Percentiles rank a stretch among this genome's conserved stretches.
phyloP scores from a whole-genome alignment of 108 stramenopile genomes.

The Fragilariopsis cylindrus region DNA sequence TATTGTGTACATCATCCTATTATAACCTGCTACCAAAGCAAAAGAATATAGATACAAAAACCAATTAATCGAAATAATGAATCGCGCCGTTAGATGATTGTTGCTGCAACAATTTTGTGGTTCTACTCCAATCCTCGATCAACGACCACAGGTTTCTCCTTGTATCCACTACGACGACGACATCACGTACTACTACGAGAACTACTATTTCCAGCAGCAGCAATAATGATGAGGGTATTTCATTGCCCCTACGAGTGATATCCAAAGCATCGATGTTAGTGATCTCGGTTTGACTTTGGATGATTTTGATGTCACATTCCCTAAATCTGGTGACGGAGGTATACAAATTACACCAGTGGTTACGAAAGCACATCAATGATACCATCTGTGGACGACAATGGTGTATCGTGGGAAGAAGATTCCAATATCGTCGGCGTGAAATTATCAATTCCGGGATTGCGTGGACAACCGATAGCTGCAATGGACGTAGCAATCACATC shows the following conservation, averaged over 20 bases:
- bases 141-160: too few relatives aligned
- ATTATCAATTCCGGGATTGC: conserved; percentile 49
- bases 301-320: conserved; percentile 43
- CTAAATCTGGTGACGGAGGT: conserved; percentile 26
- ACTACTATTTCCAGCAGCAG: background rate
- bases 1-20: too few relatives aligned
- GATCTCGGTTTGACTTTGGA: conserved; percentile 54
- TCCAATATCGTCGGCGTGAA: conserved; percentile 39
- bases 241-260: background rate
- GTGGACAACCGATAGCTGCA: conserved; percentile 49
- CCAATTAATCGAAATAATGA: too few relatives aligned
- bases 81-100: too few relatives aligned
- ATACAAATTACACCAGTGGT: conserved; percentile 31
- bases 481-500: conserved; percentile 35
- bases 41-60: too few relatives aligned
- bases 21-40: too few relatives aligned
- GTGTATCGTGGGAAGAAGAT: conserved; percentile 51
- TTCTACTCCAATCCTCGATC: too few relatives aligned
- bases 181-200: background rate
- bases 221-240: background rate
- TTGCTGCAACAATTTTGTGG: too few relatives aligned
- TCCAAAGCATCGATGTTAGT: conserved; percentile 37
- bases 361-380: conserved; percentile 45
- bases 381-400: conserved; percentile 42
- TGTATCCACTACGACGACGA: too few relatives aligned